Conservation (phyloP, 495 filamentous ascomycete species). For the Penicillium turbatum region DNA sequence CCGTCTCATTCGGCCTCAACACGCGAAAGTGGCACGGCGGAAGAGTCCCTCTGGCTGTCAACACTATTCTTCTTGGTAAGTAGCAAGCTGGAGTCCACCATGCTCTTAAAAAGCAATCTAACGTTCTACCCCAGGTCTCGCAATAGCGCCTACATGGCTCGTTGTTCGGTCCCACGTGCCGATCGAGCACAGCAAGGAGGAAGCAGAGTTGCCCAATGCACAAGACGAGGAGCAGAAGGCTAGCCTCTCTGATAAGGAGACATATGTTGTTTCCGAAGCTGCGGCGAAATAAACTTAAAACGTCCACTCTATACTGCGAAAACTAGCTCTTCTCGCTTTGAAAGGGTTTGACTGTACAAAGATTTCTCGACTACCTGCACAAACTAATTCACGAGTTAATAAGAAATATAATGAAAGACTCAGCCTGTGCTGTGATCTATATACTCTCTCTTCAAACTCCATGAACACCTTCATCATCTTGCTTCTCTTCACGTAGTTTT, state of each 20-base stretch:
- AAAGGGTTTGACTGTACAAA: no score
- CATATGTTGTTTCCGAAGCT: neutral
- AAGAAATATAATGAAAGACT: neutral
- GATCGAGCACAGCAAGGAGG: constrained; percentile 16
- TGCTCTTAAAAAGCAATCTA: no score
- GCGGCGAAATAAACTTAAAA: neutral
- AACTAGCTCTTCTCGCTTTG: no score
- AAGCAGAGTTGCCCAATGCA: neutral
- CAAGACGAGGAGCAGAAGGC: constrained; percentile 14
- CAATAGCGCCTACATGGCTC: constrained; percentile 27
- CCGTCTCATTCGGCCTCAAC: constrained; percentile 55
- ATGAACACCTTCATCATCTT: neutral
- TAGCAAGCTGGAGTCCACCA: neutral
- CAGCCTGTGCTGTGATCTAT: no score
- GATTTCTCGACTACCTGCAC: neutral
- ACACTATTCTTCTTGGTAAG: constrained; percentile 46
- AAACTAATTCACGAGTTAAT: constrained; percentile 1
- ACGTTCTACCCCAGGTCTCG: constrained; percentile 12
- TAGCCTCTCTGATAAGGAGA: neutral
- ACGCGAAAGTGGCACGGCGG: constrained; percentile 44
- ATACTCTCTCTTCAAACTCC: neutral
- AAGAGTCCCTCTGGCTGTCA: constrained; percentile 45
- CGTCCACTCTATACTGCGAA: no score
- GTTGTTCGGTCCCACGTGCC: constrained; percentile 20
- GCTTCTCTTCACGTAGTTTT: neutral